Conservation (phyloP, 129 eudicot species). For the Lactuca saligna region DNA sequence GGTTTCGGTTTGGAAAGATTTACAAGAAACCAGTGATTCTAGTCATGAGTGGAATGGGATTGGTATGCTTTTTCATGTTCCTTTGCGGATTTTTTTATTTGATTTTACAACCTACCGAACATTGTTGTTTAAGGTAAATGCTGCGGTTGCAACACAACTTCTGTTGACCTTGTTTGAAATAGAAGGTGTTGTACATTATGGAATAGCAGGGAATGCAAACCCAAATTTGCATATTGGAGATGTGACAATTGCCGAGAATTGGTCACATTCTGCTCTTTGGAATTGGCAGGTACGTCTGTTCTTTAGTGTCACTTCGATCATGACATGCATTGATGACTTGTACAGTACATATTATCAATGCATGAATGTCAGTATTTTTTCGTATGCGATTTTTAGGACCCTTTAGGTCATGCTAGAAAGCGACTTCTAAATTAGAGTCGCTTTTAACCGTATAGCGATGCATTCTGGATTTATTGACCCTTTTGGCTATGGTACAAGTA, state of each 20-base stretch:
- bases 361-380: too few relatives aligned
- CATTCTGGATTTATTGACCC: background rate
- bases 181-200: conserved; percentile 66
- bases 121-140: conserved; percentile 40
- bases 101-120: background rate
- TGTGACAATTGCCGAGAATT: conserved; percentile 58
- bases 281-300: conserved; percentile 59
- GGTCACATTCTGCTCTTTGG: conserved; percentile 64
- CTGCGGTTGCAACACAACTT: conserved; percentile 55
- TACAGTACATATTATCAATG: background rate
- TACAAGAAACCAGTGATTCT: conserved; percentile 41
- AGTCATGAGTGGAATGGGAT: conserved; percentile 62
- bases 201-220: conserved; percentile 70
- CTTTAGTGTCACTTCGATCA: too few relatives aligned
- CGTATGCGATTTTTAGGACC: too few relatives aligned
- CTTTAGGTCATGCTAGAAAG: background rate
- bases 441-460: background rate
- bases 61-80: conserved; percentile 10
- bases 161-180: conserved; percentile 50
- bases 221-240: conserved; percentile 59
- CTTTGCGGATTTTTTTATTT: background rate
- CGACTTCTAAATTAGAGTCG: background rate
- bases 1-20: conserved; percentile 62
- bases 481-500: background rate
- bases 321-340: background rate